Evolutionary conservation across 345 rosid species (phyloP).

Genomic region (Eucalyptus shirleyi): DNA sequence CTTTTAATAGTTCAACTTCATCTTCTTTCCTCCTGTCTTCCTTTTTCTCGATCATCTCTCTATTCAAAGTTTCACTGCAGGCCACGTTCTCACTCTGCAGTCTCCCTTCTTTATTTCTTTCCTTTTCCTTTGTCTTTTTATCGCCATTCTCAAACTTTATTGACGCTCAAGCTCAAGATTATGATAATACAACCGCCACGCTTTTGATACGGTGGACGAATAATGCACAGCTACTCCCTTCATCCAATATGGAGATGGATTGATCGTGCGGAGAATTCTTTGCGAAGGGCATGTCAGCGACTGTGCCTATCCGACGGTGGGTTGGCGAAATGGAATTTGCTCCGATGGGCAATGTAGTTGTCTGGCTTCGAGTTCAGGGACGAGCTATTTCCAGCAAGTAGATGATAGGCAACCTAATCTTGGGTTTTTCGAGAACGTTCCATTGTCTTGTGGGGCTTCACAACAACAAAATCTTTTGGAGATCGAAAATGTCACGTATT

Average conservation of each 20-base stretch:
- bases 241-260: not conserved
- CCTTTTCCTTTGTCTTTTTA: not conserved
- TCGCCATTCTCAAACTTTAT: not conserved
- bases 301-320: not conserved
- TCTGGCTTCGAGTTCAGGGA: not conserved
- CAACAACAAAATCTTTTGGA: not conserved
- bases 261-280: not conserved
- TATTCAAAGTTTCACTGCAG: not conserved
- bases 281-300: no score
- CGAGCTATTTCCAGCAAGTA: not conserved
- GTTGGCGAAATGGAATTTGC: not conserved
- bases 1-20: not conserved
- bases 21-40: not conserved
- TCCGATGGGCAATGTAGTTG: not conserved
- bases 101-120: not conserved
- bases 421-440: not conserved
- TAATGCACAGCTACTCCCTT: not conserved
- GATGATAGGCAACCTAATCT: not conserved
- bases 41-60: not conserved
- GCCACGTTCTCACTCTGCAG: not conserved
- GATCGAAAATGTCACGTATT: not conserved
- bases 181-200: not conserved
- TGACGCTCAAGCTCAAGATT: not conserved
- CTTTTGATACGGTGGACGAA: not conserved
- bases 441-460: not conserved